Evolutionary conservation across 352 stramenopile genomes (phyloP), one percentile per base, ranked within the genome.

Genomic region (Phytophthora melonis): DNA sequence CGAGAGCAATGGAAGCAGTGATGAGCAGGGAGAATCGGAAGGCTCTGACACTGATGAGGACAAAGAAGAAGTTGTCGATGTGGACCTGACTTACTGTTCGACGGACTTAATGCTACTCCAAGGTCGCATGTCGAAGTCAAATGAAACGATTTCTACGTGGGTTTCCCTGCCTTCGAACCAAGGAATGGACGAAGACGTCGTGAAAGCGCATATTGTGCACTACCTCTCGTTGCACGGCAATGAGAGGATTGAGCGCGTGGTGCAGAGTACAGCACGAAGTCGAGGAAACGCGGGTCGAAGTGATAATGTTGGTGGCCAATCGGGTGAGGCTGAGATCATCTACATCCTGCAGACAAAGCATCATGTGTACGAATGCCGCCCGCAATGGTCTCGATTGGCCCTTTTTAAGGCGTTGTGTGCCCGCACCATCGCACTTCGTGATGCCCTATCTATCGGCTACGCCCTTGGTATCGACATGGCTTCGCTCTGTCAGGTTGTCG

Each of bases 391-490:
- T 0, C 86, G 88, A 14, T 78, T 95, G 54, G 83, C 87, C 8
- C 83, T 97, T 11, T 97, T 95, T 49, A 88, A 90, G 41, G 86
- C 90, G 18, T 72, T 97, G 14, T 84, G 88, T 34, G 66, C 61
- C 9, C 87, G 75, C 11, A 70, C 70, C 1, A 93, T 95, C 30
- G 70, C 78, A 3, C 75, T 97, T 18, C 74, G 75, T 32, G 86
- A 95, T 55, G 90, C 88, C 1, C 74, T 93, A n/a, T 94, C 82
- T 8, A 97, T 97, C 25, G 90, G 90, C 3, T 95, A 97, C 59
- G 88, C 90, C 3, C 77, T 97, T 52, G 88, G 88, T 19, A 94
- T 95, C 36, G 90, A 97, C 63, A 97, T 97, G 90, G 83, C 90
- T 45, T 95, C 90, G 11, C 71, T 97, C 6, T 97, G 90, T 45